phyloP scores from a whole-genome alignment of 2,329 filamentous ascomycete species.

The Xylaria sp. region DNA sequence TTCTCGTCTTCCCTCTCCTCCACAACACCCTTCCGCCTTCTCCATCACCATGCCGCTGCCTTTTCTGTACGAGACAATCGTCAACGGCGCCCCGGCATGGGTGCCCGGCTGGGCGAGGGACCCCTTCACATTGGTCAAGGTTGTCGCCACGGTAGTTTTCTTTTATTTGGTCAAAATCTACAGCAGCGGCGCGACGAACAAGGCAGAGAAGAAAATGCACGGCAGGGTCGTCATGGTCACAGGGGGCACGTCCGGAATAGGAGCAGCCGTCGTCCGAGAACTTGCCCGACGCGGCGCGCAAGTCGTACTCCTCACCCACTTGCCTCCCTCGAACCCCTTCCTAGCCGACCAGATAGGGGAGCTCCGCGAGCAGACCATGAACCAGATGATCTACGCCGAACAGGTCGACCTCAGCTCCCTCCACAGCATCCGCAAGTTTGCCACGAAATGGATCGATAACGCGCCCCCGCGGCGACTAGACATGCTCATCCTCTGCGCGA shows the following conservation, averaged over 20 bases:
- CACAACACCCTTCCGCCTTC: not conserved
- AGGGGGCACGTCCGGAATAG: conserved; percentile 93
- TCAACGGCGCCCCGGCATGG: conserved; percentile 63
- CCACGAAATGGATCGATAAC: conserved; percentile 98
- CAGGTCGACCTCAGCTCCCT: conserved; percentile 90
- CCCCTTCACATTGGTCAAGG: conserved; percentile 56
- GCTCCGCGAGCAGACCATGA: conserved; percentile 78
- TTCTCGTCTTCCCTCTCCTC: not conserved
- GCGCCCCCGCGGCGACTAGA: conserved; percentile 88
- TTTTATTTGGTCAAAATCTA: conserved; percentile 73
- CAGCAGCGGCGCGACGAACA: conserved; percentile 79
- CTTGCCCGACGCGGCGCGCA: conserved; percentile 88
- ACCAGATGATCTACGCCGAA: conserved; percentile 93
- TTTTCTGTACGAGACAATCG: conserved; percentile 59
- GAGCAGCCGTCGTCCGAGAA: conserved; percentile 77
- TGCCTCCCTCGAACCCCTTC: conserved; percentile 84
- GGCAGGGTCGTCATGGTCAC: conserved; percentile 95
- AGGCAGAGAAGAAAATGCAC: conserved; percentile 85
- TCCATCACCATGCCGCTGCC: conserved; percentile 52
- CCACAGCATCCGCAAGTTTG: conserved; percentile 91
- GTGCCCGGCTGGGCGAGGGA: conserved; percentile 55
- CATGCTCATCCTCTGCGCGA: conserved; percentile 89
- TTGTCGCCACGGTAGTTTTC: conserved; percentile 51
- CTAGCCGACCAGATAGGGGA: conserved; percentile 93
- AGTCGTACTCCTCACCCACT: conserved; percentile 87